Base-by-base conservation (phyloP, 768 basidiomycete species). In the Galerina sulciceps region DNA sequence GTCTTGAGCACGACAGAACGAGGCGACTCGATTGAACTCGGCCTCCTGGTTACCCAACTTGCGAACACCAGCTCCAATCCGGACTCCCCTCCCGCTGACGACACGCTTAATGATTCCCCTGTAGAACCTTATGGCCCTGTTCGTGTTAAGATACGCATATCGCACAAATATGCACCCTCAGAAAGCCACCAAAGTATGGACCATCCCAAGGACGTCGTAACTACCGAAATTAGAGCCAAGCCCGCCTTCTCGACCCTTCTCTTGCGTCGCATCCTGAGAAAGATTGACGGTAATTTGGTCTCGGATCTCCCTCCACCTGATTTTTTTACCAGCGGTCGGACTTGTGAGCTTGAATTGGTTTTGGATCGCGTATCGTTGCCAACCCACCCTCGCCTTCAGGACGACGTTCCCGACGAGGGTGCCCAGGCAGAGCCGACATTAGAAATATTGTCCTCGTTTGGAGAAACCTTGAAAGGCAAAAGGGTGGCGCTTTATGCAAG, bases 11-110 rank as follows among this genome's bases (percentile, higher is more conserved):
- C 86, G 34, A 79, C 91, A n/a, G 76, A 77, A 46, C 76, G 70
- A 36, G 92, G 92, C 13, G 96, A 97, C 69, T 86, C 90, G 35
- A 83, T 98, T 45, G 94, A 96, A 67, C 73, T 97, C 55, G 94
- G 96, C 8, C 81, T 98, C 18, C 81, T 84, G 59, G 76, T 92
- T 38, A 65, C 58, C 31, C 67, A 71, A 31, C 26, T 31, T 31
- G 26, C 26, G 26, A 4, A 31, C 26, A n/a, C n/a, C n/a, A 31
- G 26, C 26, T 31, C 22, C 42, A 43, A 43, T 31, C 22, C 46
- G 36, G 57, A 60, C 15, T 52, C 47, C 17, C 60, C 56, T 20
- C 66, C 61, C 8, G 60, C 59, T n/a, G 67, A 73, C 13, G 62
- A 69, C 50, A 51, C 63, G 47, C 49, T 68, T 10, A 63, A 55